Percentiles rank a stretch among this genome's conserved stretches.
These are phyloP conservation scores for Curvularia verruculosa DNA, from an alignment of 2,329 filamentous ascomycete genomes.

Conservation along the genomic window DNA sequence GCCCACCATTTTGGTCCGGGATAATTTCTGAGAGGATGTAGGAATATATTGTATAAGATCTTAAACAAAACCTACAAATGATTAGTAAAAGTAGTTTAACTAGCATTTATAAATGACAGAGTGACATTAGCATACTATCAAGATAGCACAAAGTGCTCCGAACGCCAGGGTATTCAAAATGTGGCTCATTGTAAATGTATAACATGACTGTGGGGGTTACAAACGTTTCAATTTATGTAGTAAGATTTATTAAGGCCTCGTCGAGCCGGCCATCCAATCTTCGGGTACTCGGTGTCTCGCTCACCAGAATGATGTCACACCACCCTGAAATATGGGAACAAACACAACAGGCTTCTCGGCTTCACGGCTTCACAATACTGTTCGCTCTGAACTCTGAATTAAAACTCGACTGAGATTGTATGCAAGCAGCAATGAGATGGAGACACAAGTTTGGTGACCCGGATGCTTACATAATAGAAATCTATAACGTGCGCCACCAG, in stretches of 20 bases:
- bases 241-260: not conserved
- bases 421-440: not conserved
- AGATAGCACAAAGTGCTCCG: not conserved
- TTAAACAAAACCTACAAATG: not conserved
- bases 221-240: not conserved
- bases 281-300: constrained; percentile 12
- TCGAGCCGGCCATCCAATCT: not conserved
- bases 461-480: constrained; percentile 1
- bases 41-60: constrained; percentile 24
- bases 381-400: not conserved
- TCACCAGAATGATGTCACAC: not conserved
- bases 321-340: not conserved
- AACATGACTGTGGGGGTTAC: not conserved
- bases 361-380: not conserved
- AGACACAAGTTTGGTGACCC: not conserved
- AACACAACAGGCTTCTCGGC: not conserved
- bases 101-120: not conserved
- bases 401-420: not conserved
- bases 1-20: constrained; percentile 24
- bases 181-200: not conserved
- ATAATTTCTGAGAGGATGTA: constrained; percentile 24
- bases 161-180: not conserved
- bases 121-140: not conserved
- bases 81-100: not conserved
- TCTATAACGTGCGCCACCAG: no score